A percentile compares a stretch with the other conserved stretches of the same genome.
phyloP scores from a whole-genome alignment of 1,139 yeast species.

The Geotrichum citri-aurantii region DNA sequence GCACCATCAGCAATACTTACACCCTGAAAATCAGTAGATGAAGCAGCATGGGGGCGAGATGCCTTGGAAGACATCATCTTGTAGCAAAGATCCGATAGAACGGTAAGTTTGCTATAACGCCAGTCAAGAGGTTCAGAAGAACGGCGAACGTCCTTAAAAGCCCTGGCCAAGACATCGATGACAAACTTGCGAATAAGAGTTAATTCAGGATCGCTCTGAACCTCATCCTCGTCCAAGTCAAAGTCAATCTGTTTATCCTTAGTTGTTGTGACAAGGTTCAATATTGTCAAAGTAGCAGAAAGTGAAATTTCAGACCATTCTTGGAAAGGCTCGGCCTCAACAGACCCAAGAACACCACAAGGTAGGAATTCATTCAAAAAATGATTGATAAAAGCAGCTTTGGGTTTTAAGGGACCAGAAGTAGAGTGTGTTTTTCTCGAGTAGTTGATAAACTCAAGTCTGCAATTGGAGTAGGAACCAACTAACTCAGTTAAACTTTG shows the following conservation, averaged over 20 bases:
- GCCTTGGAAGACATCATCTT: constrained; percentile 27
- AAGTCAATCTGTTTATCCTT: constrained; percentile 10
- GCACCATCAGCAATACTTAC: constrained; percentile 47
- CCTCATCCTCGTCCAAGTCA: constrained; percentile 41
- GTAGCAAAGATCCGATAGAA: constrained; percentile 48
- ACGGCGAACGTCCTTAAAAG: constrained; percentile 45
- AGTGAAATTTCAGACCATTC: constrained; percentile 43
- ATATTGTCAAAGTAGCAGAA: constrained; percentile 42
- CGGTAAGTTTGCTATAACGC: constrained; percentile 51
- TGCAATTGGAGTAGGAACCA: constrained; percentile 73
- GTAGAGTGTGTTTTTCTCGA: constrained; percentile 48
- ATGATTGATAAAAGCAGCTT: constrained; percentile 71
- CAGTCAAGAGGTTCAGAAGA: constrained; percentile 35
- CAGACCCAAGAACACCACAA: constrained; percentile 40
- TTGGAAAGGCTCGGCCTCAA: constrained; percentile 20
- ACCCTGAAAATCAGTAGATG: constrained; percentile 36
- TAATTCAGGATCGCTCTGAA: constrained; percentile 58
- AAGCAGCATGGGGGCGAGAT: constrained; percentile 22
- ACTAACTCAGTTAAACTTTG: constrained; percentile 66
- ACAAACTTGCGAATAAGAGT: constrained; percentile 67
- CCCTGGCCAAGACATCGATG: constrained; percentile 63
- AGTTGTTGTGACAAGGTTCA: constrained; percentile 49
- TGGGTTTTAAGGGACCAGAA: constrained; percentile 44
- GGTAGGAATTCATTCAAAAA: constrained; percentile 72
- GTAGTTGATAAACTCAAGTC: constrained; percentile 74